A percentile compares a stretch with the other conserved stretches of the same genome.
These are phyloP conservation scores for Lasiodiplodia theobromae DNA, from an alignment of 2,329 filamentous ascomycete genomes.

Conservation along the genomic window DNA sequence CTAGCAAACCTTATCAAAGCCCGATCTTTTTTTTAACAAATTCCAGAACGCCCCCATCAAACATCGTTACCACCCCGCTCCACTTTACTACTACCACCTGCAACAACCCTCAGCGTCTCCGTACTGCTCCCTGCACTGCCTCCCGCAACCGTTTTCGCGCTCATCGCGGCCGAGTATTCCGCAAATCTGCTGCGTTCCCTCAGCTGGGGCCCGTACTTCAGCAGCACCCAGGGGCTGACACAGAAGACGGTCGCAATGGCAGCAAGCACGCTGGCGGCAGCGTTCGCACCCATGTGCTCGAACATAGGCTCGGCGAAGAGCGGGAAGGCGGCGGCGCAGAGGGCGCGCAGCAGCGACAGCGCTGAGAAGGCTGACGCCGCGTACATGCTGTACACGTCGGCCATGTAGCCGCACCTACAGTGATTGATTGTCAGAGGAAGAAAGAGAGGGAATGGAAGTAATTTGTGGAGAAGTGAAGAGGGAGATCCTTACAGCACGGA, in stretches of 20 bases:
- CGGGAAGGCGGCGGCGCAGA: slow-evolving; percentile 19
- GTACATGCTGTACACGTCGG: slow-evolving; percentile 28
- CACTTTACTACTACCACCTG: neutral
- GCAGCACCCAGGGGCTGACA: slow-evolving; percentile 30
- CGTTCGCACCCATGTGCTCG: neutral
- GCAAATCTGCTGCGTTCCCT: slow-evolving; percentile 33
- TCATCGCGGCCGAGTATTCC: slow-evolving; percentile 12
- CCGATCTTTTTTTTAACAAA: too few relatives aligned
- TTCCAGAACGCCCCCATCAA: neutral
- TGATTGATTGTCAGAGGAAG: neutral
- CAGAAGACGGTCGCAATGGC: slow-evolving; percentile 25
- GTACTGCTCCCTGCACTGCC: slow-evolving; percentile 1
- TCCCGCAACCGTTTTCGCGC: slow-evolving; percentile 2
- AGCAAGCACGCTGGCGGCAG: slow-evolving; percentile 13
- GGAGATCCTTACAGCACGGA: neutral
- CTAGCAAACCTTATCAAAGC: too few relatives aligned
- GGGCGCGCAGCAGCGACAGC: slow-evolving; percentile 19
- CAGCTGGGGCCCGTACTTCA: slow-evolving; percentile 31
- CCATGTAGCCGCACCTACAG: slow-evolving; percentile 22
- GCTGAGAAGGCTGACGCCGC: slow-evolving; percentile 25
- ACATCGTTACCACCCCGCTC: neutral
- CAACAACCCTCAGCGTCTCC: slow-evolving; percentile 1
- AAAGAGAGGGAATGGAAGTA: neutral
- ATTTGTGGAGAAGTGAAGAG: neutral
- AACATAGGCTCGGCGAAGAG: slow-evolving; percentile 27